phyloP scores from a whole-genome alignment of 164 flowering plant species.

The Euptelea pleiosperma region DNA sequence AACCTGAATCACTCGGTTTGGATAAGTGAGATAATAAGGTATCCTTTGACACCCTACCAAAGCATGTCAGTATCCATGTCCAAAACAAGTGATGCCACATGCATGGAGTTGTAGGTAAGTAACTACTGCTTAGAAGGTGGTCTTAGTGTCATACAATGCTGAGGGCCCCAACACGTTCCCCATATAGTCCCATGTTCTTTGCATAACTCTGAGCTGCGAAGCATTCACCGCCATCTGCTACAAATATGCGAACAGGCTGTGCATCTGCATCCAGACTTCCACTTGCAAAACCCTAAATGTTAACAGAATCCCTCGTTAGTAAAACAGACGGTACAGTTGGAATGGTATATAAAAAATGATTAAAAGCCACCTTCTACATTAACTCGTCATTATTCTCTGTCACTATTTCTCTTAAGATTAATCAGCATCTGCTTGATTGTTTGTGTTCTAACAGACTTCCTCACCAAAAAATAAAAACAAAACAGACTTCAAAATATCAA shows the following conservation, averaged over 20 bases:
- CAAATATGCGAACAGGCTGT: conserved; percentile 86
- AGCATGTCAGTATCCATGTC: too few species aligned
- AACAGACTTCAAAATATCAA: neutral
- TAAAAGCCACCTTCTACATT: neutral
- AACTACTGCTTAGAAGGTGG: neutral
- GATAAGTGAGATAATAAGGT: too few species aligned
- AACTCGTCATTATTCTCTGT: neutral
- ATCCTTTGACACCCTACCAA: too few species aligned
- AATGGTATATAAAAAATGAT: neutral
- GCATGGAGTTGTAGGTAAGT: too few species aligned
- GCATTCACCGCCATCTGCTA: conserved; percentile 95
- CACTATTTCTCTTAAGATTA: neutral
- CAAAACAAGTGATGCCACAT: too few species aligned
- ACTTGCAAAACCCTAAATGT: conserved; percentile 89
- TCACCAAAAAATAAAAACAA: too few species aligned
- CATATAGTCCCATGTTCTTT: conserved; percentile 97
- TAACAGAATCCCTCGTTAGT: conserved; percentile 1
- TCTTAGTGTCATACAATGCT: conserved; percentile 71
- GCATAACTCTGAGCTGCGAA: conserved; percentile 96
- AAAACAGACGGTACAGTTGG: neutral
- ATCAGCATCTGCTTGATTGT: neutral
- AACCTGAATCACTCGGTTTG: too few species aligned
- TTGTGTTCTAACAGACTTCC: neutral
- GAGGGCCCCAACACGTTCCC: conserved; percentile 99
- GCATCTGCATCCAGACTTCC: conserved; percentile 97